These are phyloP conservation scores for Colletotrichum chlorophyti DNA, from an alignment of 2,329 filamentous ascomycete genomes.

Conservation along the genomic window DNA sequence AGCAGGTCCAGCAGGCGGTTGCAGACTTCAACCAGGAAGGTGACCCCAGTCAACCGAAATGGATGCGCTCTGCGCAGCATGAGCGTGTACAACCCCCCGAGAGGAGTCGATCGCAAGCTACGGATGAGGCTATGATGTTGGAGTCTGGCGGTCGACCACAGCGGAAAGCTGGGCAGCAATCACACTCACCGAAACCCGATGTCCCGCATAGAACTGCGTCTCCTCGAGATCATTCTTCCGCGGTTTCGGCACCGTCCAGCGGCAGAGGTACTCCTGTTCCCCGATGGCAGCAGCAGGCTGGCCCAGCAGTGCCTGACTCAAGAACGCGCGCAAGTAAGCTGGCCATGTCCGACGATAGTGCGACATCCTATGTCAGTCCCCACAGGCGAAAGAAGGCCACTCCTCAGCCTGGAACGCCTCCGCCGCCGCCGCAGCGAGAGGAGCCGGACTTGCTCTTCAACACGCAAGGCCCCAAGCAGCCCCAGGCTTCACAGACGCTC, in stretches of 20 bases:
- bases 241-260: conserved; percentile 49
- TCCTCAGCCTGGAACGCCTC: conserved; percentile 44
- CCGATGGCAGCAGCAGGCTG: conserved; percentile 67
- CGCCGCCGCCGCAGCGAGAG: conserved; percentile 50
- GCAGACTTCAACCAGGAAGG: conserved; percentile 81
- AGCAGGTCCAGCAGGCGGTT: conserved; percentile 90
- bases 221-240: conserved; percentile 56
- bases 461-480: conserved; percentile 44
- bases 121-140: conserved; percentile 81
- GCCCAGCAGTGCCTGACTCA: conserved; percentile 53
- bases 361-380: conserved; percentile 87
- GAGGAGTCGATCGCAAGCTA: conserved; percentile 51
- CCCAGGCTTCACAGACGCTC: conserved; percentile 41
- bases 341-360: conserved; percentile 78
- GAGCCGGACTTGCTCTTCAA: conserved; percentile 72
- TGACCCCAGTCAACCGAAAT: conserved; percentile 85
- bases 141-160: conserved; percentile 70
- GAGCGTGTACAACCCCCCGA: conserved; percentile 44
- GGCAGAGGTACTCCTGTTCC: conserved; percentile 55
- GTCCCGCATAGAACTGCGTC: conserved; percentile 36
- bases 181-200: conserved; percentile 41
- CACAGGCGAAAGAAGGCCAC: conserved; percentile 77
- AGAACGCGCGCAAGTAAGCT: conserved; percentile 73
- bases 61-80: conserved; percentile 80
- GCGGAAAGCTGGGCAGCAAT: conserved; percentile 37